Evolutionary conservation across 371 early-diverging fungal genomes (phyloP).

Genomic region (Antonospora locustae): DNA sequence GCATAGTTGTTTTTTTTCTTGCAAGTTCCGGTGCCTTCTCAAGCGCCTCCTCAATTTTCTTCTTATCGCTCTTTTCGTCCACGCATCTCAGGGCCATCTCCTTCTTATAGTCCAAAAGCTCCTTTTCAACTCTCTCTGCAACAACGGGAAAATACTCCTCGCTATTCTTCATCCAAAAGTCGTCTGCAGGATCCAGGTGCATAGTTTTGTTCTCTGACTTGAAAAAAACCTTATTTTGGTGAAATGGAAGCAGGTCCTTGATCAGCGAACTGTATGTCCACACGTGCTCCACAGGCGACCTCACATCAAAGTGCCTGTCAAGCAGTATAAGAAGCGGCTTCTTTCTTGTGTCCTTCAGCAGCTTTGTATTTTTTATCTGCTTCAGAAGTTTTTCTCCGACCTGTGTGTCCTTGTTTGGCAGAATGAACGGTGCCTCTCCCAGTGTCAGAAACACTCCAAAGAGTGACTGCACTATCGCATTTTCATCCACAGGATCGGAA

Average conservation of each 20-base stretch:
- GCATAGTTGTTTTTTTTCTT: slow-evolving; percentile 46
- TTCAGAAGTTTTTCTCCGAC: slow-evolving; percentile 23
- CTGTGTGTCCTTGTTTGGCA: slow-evolving; percentile 2
- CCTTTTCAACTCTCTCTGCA: slow-evolving; percentile 51
- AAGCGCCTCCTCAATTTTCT: slow-evolving; percentile 37
- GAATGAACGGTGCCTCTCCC: slow-evolving; percentile 56
- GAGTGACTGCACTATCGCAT: slow-evolving; percentile 63
- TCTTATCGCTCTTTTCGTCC: slow-evolving; percentile 36
- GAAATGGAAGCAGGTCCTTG: slow-evolving; percentile 78
- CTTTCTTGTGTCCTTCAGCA: slow-evolving; percentile 29
- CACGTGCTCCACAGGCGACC: slow-evolving; percentile 77
- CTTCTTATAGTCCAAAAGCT: slow-evolving; percentile 51
- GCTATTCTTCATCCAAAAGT: slow-evolving; percentile 45
- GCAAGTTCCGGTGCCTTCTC: slow-evolving; percentile 49
- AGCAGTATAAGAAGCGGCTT: slow-evolving; percentile 67
- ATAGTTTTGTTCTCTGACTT: slow-evolving; percentile 16
- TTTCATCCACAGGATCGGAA: slow-evolving; percentile 63
- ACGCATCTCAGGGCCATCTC: slow-evolving; percentile 49
- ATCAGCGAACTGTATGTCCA: slow-evolving; percentile 92
- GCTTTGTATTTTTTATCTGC: slow-evolving; percentile 26
- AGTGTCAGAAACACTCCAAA: slow-evolving; percentile 79
- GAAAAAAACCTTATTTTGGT: slow-evolving; percentile 65
- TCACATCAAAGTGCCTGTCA: slow-evolving; percentile 80
- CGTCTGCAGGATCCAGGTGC: slow-evolving; percentile 45
- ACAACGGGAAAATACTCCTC: slow-evolving; percentile 53